Percentiles rank a stretch among this genome's conserved stretches.
Conservation (phyloP, 129 eudicot species). For the Pittosporum tobira region DNA sequence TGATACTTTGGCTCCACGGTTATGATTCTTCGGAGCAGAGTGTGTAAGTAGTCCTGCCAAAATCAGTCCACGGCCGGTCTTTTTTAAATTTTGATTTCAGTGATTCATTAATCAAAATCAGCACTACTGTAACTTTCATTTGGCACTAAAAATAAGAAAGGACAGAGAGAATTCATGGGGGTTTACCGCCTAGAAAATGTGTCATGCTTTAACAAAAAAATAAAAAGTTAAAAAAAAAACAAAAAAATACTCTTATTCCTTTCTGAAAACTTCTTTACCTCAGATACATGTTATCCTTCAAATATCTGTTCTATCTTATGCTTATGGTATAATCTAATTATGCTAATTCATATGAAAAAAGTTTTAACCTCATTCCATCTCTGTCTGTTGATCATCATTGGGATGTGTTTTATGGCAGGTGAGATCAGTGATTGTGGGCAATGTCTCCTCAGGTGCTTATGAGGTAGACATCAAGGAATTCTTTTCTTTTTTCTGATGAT, state of each 20-base stretch:
- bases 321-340: no score
- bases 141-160: background rate
- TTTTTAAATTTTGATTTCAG: no score
- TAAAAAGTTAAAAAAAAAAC: no score
- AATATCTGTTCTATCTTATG: no score
- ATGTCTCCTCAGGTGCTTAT: constrained; percentile 65
- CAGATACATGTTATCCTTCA: no score
- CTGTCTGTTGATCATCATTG: no score
- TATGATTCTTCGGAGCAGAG: background rate
- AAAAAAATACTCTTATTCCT: background rate
- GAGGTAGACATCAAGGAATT: constrained; percentile 75
- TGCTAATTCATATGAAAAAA: no score
- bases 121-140: background rate
- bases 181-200: background rate
- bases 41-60: no score
- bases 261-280: no score
- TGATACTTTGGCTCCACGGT: background rate
- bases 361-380: no score
- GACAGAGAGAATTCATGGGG: background rate
- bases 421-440: constrained; percentile 53
- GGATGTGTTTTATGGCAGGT: constrained; percentile 29
- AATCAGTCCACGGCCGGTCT: no score
- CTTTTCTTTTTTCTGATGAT: constrained; percentile 76
- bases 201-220: background rate
- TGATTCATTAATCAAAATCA: background rate